These are phyloP conservation scores for Mortierella hygrophila DNA, from an alignment of 192 early-diverging fungal species.

Conservation along the genomic window DNA sequence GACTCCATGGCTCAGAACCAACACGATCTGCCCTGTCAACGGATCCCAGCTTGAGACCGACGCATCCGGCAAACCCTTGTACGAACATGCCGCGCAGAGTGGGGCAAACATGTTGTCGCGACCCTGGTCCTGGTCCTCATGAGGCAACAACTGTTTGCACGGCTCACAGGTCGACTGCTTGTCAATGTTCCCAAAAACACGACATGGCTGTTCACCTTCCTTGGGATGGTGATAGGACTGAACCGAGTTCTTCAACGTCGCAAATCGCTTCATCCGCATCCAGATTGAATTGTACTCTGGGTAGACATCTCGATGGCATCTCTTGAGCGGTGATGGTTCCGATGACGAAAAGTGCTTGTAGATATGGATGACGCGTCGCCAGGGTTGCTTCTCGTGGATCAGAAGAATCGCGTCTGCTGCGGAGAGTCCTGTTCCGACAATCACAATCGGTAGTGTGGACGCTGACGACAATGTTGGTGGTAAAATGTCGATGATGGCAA, in stretches of 20 bases:
- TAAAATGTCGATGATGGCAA: background rate
- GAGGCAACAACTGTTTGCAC: background rate
- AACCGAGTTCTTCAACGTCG: conserved; percentile 40
- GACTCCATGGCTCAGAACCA: conserved; percentile 40
- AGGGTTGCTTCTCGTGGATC: conserved; percentile 52
- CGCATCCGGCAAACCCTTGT: conserved; percentile 47
- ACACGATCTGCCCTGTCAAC: conserved; percentile 18
- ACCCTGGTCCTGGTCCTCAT: background rate
- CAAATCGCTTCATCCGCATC: conserved; percentile 39
- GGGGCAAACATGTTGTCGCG: background rate
- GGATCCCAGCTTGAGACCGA: conserved; percentile 35
- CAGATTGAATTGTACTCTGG: conserved; percentile 49
- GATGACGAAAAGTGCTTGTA: conserved; percentile 44
- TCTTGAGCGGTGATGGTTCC: conserved; percentile 45
- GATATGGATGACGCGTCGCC: conserved; percentile 49
- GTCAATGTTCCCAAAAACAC: background rate
- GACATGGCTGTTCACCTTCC: background rate
- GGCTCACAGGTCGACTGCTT: background rate
- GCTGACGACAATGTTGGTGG: background rate
- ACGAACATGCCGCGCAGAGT: conserved; percentile 28
- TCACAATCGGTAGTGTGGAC: conserved; percentile 25
- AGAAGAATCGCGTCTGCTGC: conserved; percentile 49
- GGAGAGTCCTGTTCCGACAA: conserved; percentile 52
- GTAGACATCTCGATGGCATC: conserved; percentile 56
- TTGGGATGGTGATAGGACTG: conserved; percentile 19